These are phyloP conservation scores for Pythium oligandrum DNA, from an alignment of 352 stramenopile genomes.

Conservation along the genomic window DNA sequence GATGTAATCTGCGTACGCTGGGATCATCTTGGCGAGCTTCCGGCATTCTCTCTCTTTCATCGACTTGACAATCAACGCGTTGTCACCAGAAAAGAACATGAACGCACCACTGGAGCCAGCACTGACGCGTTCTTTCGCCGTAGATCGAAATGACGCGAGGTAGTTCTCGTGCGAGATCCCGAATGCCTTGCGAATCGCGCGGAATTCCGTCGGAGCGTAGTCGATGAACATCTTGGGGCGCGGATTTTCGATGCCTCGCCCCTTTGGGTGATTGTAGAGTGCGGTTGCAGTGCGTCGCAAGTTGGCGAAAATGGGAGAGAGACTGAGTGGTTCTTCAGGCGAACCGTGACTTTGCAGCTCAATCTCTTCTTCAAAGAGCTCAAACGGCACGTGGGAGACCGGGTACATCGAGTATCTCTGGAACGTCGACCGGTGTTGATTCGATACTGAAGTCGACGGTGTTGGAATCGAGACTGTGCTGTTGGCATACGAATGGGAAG, in stretches of 20 bases:
- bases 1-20: constrained; percentile 62
- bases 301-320: constrained; percentile 41
- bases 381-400: constrained; percentile 68
- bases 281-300: constrained; percentile 40
- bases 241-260: constrained; percentile 27
- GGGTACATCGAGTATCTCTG: constrained; percentile 60
- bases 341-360: constrained; percentile 50
- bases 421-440: neutral
- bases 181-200: constrained; percentile 51
- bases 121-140: constrained; percentile 71
- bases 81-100: constrained; percentile 80
- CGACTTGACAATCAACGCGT: constrained; percentile 76
- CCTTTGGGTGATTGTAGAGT: neutral
- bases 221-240: constrained; percentile 77
- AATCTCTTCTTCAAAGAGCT: constrained; percentile 75
- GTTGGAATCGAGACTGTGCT: neutral
- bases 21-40: constrained; percentile 67
- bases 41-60: constrained; percentile 72
- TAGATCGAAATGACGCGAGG: constrained; percentile 63
- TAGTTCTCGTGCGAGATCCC: constrained; percentile 68
- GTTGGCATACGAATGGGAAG: neutral
- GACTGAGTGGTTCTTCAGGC: constrained; percentile 19
- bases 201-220: constrained; percentile 65
- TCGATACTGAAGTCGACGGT: neutral
- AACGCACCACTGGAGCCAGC: constrained; percentile 75